Evolutionary conservation across 2,329 filamentous ascomycete species (phyloP).

Genomic region (Fusarium denticulatum): DNA sequence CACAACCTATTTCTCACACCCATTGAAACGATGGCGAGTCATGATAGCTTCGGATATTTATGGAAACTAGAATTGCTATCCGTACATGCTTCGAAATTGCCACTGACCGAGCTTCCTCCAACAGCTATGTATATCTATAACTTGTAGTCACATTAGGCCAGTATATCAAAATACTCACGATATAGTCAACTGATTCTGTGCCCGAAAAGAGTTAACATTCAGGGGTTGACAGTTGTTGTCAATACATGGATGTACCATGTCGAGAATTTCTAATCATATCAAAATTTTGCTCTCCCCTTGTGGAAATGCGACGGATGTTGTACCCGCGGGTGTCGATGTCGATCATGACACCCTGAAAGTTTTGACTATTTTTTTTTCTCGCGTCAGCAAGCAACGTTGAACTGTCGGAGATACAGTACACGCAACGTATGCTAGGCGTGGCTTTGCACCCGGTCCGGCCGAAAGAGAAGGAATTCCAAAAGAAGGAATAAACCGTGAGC

Average conservation of each 20-base stretch:
- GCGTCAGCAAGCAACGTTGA: background rate
- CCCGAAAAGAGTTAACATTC: background rate
- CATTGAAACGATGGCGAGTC: background rate
- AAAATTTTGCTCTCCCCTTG: slow-evolving; percentile 9
- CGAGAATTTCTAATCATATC: background rate
- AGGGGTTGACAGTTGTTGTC: background rate
- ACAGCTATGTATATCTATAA: background rate
- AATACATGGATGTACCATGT: slow-evolving; percentile 4
- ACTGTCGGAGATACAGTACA: background rate
- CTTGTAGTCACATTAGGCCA: background rate
- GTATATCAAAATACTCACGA: background rate
- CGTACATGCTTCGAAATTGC: background rate
- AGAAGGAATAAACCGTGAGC: slow-evolving; percentile 15
- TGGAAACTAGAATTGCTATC: background rate
- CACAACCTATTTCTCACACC: background rate
- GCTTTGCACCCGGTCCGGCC: slow-evolving; percentile 19
- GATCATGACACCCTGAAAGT: slow-evolving; percentile 13
- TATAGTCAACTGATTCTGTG: background rate
- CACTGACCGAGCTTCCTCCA: background rate
- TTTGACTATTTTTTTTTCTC: background rate
- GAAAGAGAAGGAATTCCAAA: slow-evolving; percentile 7
- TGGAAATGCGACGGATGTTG: slow-evolving; percentile 1
- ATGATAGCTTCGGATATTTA: background rate
- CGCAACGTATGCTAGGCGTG: background rate
- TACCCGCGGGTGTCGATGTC: slow-evolving; percentile 5